phyloP scores from a whole-genome alignment of 2,329 filamentous ascomycete species.

The Epichloe festucae region DNA sequence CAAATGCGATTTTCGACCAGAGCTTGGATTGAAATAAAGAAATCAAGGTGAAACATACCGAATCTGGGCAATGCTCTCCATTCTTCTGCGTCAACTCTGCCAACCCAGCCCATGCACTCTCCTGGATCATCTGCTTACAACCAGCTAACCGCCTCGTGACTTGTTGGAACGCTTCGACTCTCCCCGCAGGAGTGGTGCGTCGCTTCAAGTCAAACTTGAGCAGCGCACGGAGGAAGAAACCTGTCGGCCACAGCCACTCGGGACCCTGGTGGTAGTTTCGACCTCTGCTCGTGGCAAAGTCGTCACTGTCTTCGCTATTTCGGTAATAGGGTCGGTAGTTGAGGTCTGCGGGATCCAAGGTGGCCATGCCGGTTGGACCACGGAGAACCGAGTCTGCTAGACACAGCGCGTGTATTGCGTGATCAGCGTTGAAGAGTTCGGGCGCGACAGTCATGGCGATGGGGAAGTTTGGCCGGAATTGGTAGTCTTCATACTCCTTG shows the following conservation, averaged over 20 bases:
- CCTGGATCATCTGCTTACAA: constrained; percentile 72
- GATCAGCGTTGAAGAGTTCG: constrained; percentile 65
- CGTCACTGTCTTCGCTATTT: constrained; percentile 83
- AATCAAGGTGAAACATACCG: constrained; percentile 39
- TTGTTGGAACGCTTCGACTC: constrained; percentile 86
- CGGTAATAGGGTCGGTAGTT: constrained; percentile 93
- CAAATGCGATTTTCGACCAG: too few species aligned
- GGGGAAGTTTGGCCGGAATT: constrained; percentile 84
- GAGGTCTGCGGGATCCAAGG: constrained; percentile 77
- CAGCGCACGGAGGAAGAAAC: constrained; percentile 85
- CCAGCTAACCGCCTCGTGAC: constrained; percentile 70
- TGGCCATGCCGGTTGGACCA: constrained; percentile 89
- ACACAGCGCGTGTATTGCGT: constrained; percentile 69
- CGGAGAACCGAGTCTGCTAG: constrained; percentile 68
- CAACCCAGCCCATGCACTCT: constrained; percentile 78
- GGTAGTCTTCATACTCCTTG: constrained; percentile 96
- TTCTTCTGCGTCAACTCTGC: constrained; percentile 88
- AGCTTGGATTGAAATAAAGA: background rate
- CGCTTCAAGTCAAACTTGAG: constrained; percentile 79
- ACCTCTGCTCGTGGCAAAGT: constrained; percentile 87
- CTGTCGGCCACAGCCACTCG: constrained; percentile 96
- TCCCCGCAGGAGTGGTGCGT: constrained; percentile 44
- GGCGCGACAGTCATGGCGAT: constrained; percentile 93
- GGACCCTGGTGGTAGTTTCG: constrained; percentile 97
- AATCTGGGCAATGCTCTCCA: constrained; percentile 74